Percentiles rank a stretch among this genome's conserved stretches.
Conservation (phyloP, 2,329 filamentous ascomycete genomes). For the Harringtonia lauricola region DNA sequence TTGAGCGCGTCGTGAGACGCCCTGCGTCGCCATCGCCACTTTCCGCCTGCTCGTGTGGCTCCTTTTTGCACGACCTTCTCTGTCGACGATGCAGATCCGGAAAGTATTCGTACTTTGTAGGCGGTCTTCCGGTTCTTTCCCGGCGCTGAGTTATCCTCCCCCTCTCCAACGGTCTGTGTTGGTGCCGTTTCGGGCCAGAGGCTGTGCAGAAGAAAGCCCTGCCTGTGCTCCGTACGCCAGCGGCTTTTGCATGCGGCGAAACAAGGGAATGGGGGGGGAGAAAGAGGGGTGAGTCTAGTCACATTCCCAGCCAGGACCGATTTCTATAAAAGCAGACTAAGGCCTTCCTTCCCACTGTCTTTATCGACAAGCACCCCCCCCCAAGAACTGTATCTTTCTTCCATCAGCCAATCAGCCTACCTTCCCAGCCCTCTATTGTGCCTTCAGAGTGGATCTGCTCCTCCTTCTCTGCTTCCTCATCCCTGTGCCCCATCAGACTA, state of each 20-base stretch:
- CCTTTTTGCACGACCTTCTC: no score
- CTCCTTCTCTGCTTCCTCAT: not conserved
- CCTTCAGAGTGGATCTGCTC: slow-evolving; percentile 1
- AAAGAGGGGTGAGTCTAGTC: slow-evolving; percentile 4
- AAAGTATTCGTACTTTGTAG: slow-evolving; percentile 6
- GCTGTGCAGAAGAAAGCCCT: not conserved
- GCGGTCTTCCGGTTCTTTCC: slow-evolving; percentile 6
- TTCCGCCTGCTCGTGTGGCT: not conserved
- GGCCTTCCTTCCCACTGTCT: not conserved
- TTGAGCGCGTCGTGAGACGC: no score
- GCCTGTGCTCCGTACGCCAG: not conserved
- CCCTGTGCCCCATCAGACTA: slow-evolving; percentile 5
- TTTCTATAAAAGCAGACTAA: slow-evolving; percentile 6
- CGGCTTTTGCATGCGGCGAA: not conserved
- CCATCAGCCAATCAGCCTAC: not conserved
- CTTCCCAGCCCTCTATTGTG: not conserved
- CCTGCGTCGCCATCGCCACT: not conserved
- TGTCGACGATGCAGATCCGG: no score
- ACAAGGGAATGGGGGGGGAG: not conserved
- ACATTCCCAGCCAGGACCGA: not conserved
- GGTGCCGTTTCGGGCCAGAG: not conserved
- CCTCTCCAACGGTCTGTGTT: not conserved
- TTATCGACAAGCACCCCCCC: not conserved
- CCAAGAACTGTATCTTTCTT: no score
- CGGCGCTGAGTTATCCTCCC: not conserved